Evolutionary conservation across 129 eudicot species (phyloP).

Genomic region (Centrapalus pauciflorus): DNA sequence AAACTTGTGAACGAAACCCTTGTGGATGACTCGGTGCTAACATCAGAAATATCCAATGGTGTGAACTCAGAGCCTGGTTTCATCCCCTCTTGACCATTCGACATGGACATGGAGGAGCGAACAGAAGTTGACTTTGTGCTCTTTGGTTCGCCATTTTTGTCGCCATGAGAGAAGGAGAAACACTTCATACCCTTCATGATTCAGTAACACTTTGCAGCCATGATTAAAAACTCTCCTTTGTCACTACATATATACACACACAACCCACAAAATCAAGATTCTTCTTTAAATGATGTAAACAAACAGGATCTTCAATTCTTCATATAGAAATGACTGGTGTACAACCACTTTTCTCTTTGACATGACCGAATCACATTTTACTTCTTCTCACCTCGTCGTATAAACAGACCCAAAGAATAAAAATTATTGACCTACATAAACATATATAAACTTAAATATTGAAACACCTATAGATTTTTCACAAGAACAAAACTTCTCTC

Average conservation of each 20-base stretch:
- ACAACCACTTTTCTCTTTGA: too few relatives aligned
- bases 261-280: not conserved
- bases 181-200: slow-evolving; percentile 57
- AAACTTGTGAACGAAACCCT: slow-evolving; percentile 57
- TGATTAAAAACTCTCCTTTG: slow-evolving; percentile 3
- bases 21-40: slow-evolving; percentile 49
- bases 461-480: too few relatives aligned
- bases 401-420: too few relatives aligned
- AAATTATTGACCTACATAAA: too few relatives aligned
- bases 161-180: slow-evolving; percentile 46
- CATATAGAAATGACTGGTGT: too few relatives aligned
- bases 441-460: too few relatives aligned
- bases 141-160: slow-evolving; percentile 46
- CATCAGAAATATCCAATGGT: slow-evolving; percentile 52
- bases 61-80: slow-evolving; percentile 53
- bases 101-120: slow-evolving; percentile 39
- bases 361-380: too few relatives aligned
- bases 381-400: too few relatives aligned
- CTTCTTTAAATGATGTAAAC: not conserved
- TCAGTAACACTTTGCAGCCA: slow-evolving; percentile 22
- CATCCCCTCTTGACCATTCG: slow-evolving; percentile 38
- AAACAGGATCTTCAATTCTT: too few relatives aligned
- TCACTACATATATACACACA: slow-evolving; percentile 5
- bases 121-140: slow-evolving; percentile 39
- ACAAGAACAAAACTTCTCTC: too few relatives aligned